Evolutionary conservation across 805 yeast genomes (phyloP), one percentile per base, ranked within the genome.

Genomic region (Komagataella kurtzmanii): DNA sequence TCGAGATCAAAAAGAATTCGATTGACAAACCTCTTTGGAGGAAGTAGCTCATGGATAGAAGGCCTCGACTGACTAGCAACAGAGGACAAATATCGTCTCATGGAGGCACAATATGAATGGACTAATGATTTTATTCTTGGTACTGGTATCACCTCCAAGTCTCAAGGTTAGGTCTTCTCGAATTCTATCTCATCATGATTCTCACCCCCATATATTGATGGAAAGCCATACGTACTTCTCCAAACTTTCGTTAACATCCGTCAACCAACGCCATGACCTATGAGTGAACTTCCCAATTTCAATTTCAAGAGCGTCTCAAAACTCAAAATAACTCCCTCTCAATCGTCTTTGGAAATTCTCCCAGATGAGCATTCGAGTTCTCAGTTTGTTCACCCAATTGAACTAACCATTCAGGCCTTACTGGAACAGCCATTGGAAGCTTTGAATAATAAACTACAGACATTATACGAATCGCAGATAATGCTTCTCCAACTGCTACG

Each of bases 1-100:
- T 84, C 86, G 54, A 79, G 69, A 58, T 85, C 90, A 61, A 85
- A 85, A 6, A 85, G 67, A 17, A 82, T 69, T 49, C 78, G 67
- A 55, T 82, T 83, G 49, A 84, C 62, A 21, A 75, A 66, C 53
- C 75, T 75, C 61, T 77, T 77, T 18, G 75, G 69, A 4, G 95
- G 93, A 7, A 85, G 73, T 2, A 79, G 60, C 19, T 71, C 75
- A 23, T 66, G 58, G 3, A 78, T 59, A 2, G 70, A 60, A 1
- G 78, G 79, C 44, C 40, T 30, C 14, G 14, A 4, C 40, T 14
- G 40, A 8, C 12, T 30, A 30, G 40, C 40, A 10, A 30, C 40
- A 30, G 40, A 30, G 40, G 40, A 30, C 10, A 30, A 30, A 30
- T 30, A 14, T 14, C 40, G 40, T 30, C 40, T 30, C 40, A 30